Conservation (phyloP, 352 stramenopile genomes). For the Phytophthora sansomeana region DNA sequence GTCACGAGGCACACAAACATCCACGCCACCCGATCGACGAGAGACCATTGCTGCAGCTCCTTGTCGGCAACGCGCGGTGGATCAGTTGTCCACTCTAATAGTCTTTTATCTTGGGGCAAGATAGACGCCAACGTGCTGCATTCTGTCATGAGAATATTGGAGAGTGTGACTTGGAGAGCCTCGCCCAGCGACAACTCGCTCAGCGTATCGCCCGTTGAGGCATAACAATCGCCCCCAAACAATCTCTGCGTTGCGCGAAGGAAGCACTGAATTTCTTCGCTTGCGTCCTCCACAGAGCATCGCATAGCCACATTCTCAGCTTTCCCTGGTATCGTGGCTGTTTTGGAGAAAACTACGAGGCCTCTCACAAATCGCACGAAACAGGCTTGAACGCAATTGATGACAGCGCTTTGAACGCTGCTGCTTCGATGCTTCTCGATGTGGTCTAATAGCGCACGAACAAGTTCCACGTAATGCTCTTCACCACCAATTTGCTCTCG, state of each 20-base stretch:
- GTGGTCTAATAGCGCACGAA: conserved; percentile 25
- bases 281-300: conserved; percentile 24
- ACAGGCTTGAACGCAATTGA: conserved; percentile 9
- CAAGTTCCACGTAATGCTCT: conserved; percentile 13
- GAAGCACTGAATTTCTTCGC: conserved; percentile 27
- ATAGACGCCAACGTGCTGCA: conserved; percentile 8
- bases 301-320: conserved; percentile 8
- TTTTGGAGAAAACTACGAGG: conserved; percentile 14
- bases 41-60: conserved; percentile 30
- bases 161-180: conserved; percentile 17
- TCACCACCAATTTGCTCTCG: not conserved
- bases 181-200: conserved; percentile 10
- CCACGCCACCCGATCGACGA: conserved; percentile 37
- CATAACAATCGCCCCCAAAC: conserved; percentile 14
- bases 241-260: conserved; percentile 20
- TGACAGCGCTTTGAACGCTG: conserved; percentile 15
- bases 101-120: conserved; percentile 31
- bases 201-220: not conserved
- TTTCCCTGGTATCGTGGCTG: not conserved
- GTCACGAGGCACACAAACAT: conserved; percentile 31
- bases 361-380: conserved; percentile 28
- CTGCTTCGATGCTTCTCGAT: conserved; percentile 10
- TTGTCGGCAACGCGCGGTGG: conserved; percentile 8
- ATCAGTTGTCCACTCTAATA: conserved; percentile 25
- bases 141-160: conserved; percentile 19